Evolutionary conservation across 495 filamentous ascomycete species (phyloP).

Genomic region (Xylaria scruposa): DNA sequence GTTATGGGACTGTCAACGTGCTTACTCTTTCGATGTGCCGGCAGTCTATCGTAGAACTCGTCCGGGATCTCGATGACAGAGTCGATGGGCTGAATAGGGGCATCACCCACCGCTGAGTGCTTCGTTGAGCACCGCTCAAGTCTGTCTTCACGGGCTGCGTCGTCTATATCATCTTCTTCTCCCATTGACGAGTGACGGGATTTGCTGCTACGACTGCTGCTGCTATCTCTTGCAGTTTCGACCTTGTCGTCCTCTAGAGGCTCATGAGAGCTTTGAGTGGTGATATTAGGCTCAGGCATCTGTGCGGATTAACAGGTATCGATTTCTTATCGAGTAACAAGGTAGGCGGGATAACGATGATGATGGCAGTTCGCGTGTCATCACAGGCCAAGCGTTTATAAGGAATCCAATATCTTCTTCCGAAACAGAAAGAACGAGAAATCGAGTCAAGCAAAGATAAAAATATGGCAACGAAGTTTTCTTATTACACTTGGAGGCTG

Average conservation of each 20-base stretch:
- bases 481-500: slow-evolving; percentile 13
- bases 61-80: slow-evolving; percentile 52
- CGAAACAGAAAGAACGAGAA: neutral
- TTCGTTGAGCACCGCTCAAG: slow-evolving; percentile 42
- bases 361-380: slow-evolving; percentile 14
- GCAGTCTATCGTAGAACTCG: slow-evolving; percentile 55
- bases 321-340: neutral
- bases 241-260: neutral
- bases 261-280: slow-evolving; percentile 13
- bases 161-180: slow-evolving; percentile 29
- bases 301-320: neutral
- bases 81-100: slow-evolving; percentile 47
- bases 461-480: neutral
- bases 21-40: slow-evolving; percentile 23
- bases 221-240: neutral
- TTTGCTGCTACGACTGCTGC: slow-evolving; percentile 16
- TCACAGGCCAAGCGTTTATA: slow-evolving; percentile 8
- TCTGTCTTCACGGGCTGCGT: slow-evolving; percentile 21
- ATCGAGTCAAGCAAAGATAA: neutral
- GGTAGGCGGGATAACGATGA: neutral
- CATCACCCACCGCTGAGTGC: slow-evolving; percentile 43
- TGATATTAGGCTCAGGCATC: slow-evolving; percentile 15
- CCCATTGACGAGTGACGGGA: slow-evolving; percentile 28
- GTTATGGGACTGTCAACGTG: neutral
- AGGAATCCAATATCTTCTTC: neutral